Base-by-base conservation (phyloP, 257 asterid genomes). In the Solanum okadae region DNA sequence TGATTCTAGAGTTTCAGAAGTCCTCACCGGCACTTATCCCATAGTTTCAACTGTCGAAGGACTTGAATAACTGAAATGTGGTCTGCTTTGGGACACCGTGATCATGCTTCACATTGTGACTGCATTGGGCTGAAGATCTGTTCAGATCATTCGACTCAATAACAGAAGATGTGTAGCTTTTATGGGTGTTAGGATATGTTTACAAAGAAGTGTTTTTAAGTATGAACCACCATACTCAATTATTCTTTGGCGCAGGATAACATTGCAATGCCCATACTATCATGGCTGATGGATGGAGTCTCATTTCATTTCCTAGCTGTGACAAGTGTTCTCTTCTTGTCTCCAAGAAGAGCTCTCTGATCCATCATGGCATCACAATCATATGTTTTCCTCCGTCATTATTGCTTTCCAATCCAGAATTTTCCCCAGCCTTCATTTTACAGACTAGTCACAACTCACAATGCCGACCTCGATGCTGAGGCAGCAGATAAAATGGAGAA, bases 221-320 rank as follows among this genome's bases (percentile, higher is more conserved):
- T 90, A 89, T 92, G 87, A 91, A 88, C 92, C 92, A 92, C 94
- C 93, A 71, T 91, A 88, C 94, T 94, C 95, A 94, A 92, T 91
- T 91, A 93, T 94, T 94, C 92, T 95, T 95, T 95, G 95, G 89
- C 97, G 95, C 98, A 95, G 98, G 98, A 91, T 91, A 82, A 82
- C 70, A 49, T 83, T 91, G 94, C 93, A 88, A 91, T 94, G 90
- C 90, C 93, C 90, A 91, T 91, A 88, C 90, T 85, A 84, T 85
- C 92, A 90, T 92, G 94, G 95, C 93, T 88, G 93, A 93, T 91
- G 93, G 94, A 91, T 89, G 95, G 92, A 89, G 91, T 92, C 93
- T 90, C 70, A 93, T 93, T 93, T 90, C 93, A 89, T 93, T 93
- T 91, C 94, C 91, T 93, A 94, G 93, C 94, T 87, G 94, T 93